Evolutionary conservation across 306 rosid genomes (phyloP).

Genomic region (Cucurbita ficifolia): DNA sequence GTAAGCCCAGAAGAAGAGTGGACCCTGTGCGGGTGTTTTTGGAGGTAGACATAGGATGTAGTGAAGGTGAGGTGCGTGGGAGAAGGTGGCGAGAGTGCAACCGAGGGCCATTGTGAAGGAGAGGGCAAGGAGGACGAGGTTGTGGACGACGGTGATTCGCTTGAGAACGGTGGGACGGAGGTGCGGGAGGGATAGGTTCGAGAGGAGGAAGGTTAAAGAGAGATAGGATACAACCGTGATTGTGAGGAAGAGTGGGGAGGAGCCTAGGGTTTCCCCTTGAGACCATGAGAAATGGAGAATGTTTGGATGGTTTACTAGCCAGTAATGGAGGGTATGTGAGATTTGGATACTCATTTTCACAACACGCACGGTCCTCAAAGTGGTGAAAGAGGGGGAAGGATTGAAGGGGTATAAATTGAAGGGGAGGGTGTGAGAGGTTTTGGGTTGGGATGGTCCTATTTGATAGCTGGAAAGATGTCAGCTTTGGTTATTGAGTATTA

Average conservation of each 20-base stretch:
- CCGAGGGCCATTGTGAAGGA: constrained; percentile 51
- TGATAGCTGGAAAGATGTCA: neutral
- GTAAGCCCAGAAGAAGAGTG: constrained; percentile 93
- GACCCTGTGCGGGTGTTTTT: constrained; percentile 36
- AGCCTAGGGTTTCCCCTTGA: constrained; percentile 25
- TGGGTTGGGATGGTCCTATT: neutral
- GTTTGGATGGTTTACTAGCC: constrained; percentile 46
- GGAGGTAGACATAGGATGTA: constrained; percentile 48
- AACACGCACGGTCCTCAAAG: neutral
- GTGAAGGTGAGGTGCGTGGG: constrained; percentile 26
- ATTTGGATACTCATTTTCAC: neutral
- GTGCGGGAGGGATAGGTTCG: constrained; percentile 13
- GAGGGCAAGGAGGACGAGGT: constrained; percentile 43
- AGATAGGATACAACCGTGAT: constrained; percentile 36
- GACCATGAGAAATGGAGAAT: constrained; percentile 56
- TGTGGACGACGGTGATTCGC: constrained; percentile 45
- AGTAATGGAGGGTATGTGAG: constrained; percentile 14
- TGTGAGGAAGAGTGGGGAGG: constrained; percentile 34
- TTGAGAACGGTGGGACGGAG: constrained; percentile 19
- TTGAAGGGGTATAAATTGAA: neutral
- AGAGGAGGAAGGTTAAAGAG: constrained; percentile 34
- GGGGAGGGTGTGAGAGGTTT: too few species aligned
- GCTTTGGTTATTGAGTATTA: neutral
- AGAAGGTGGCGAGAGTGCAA: constrained; percentile 26
- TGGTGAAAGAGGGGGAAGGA: neutral